Evolutionary conservation across 2,329 filamentous ascomycete genomes (phyloP).

Genomic region (Orbilia blumenaviensis): DNA sequence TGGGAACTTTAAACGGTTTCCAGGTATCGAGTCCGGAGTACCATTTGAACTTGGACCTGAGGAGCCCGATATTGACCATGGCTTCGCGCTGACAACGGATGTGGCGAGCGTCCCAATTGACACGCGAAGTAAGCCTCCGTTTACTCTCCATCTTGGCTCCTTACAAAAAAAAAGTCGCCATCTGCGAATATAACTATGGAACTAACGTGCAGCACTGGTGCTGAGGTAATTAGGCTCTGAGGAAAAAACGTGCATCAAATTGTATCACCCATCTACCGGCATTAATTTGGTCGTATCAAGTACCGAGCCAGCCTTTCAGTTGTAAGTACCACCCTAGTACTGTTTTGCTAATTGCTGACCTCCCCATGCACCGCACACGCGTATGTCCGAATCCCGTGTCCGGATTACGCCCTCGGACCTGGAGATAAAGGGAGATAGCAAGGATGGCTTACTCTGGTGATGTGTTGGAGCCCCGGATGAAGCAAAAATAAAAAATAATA

Average conservation of each 20-base stretch:
- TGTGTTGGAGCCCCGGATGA: background rate
- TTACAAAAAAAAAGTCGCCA: background rate
- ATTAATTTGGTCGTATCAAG: constrained; percentile 86
- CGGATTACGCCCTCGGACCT: background rate
- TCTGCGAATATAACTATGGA: background rate
- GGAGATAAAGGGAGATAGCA: constrained; percentile 19
- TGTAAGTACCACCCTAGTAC: constrained; percentile 61
- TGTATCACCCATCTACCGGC: constrained; percentile 76
- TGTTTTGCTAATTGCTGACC: constrained; percentile 38
- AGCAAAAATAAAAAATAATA: background rate
- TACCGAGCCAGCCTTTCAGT: constrained; percentile 96
- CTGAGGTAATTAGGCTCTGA: constrained; percentile 58
- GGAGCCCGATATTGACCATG: constrained; percentile 84
- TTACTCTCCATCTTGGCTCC: constrained; percentile 51
- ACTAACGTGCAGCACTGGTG: background rate
- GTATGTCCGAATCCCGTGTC: constrained; percentile 25
- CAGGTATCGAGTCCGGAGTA: constrained; percentile 71
- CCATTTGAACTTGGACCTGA: constrained; percentile 76
- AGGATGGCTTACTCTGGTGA: too few relatives aligned
- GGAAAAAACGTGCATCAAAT: constrained; percentile 71
- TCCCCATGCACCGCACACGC: background rate
- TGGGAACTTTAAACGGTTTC: constrained; percentile 63
- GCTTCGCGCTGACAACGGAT: constrained; percentile 79
- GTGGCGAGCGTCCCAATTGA: constrained; percentile 71
- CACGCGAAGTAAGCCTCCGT: constrained; percentile 65